Percentiles rank a stretch among this genome's conserved stretches.
Conservation (phyloP, 2,329 filamentous ascomycete genomes). For the Madurella fahalii region DNA sequence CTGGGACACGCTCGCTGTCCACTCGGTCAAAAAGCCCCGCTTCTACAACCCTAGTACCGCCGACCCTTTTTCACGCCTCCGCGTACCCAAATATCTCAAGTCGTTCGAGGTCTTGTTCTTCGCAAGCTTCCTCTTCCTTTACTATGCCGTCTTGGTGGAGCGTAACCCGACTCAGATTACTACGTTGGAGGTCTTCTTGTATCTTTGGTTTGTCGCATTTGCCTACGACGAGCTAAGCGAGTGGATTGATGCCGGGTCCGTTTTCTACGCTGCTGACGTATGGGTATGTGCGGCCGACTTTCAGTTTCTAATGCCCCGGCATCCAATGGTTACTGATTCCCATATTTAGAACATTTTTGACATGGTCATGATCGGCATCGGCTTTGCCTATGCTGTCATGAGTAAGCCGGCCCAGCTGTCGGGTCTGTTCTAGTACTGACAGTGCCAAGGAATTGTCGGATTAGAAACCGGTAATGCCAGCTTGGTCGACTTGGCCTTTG, state of each 20-base stretch:
- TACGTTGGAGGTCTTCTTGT: constrained; percentile 65
- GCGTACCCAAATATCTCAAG: constrained; percentile 82
- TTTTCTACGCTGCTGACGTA: constrained; percentile 80
- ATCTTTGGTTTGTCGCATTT: constrained; percentile 83
- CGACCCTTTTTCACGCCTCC: constrained; percentile 69
- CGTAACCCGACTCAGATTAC: constrained; percentile 65
- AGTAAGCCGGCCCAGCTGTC: constrained; percentile 49
- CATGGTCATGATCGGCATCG: constrained; percentile 71
- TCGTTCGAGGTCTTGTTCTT: constrained; percentile 82
- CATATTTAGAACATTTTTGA: constrained; percentile 71
- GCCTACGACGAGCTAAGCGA: constrained; percentile 84
- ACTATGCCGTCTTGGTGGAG: constrained; percentile 81
- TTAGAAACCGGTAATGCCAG: constrained; percentile 54
- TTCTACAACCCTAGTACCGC: constrained; percentile 65
- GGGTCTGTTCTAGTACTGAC: constrained; percentile 19
- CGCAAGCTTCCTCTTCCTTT: constrained; percentile 68
- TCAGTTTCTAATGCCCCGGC: constrained; percentile 52
- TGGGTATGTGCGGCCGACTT: constrained; percentile 72
- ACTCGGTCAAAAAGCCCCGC: constrained; percentile 70
- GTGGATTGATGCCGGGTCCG: constrained; percentile 77
- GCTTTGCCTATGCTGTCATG: constrained; percentile 65
- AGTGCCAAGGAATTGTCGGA: constrained; percentile 58
- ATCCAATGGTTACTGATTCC: constrained; percentile 32
- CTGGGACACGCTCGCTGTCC: constrained; percentile 73
- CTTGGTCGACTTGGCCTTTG: constrained; percentile 77